Evolutionary conservation across 305 asterid genomes (phyloP).

Genomic region (Lippia alba): DNA sequence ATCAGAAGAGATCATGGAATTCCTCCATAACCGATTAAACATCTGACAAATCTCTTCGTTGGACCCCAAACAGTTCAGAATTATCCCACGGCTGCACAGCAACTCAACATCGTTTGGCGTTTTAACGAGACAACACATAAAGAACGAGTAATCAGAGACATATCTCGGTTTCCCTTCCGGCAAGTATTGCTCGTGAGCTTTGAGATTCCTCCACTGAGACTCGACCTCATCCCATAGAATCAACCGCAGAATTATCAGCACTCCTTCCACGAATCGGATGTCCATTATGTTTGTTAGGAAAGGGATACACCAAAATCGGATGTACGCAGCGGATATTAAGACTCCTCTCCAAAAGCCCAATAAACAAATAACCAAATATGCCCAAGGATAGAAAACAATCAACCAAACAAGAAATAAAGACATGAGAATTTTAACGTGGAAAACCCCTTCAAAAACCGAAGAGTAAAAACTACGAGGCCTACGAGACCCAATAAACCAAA

Average conservation of each 20-base stretch:
- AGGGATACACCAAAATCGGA: too few relatives aligned
- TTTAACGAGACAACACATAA: conserved; percentile 28
- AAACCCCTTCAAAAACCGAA: too few relatives aligned
- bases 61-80: conserved; percentile 22
- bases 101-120: conserved; percentile 24
- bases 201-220: conserved; percentile 23
- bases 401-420: too few relatives aligned
- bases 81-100: conserved; percentile 27
- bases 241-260: conserved; percentile 1
- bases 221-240: conserved; percentile 26
- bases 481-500: too few relatives aligned
- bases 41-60: conserved; percentile 14
- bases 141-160: conserved; percentile 7
- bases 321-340: too few relatives aligned
- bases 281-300: conserved; percentile 5
- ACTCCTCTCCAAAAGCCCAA: too few relatives aligned
- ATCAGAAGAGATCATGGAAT: neutral
- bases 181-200: conserved; percentile 21
- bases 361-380: too few relatives aligned
- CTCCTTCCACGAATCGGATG: conserved; percentile 6
- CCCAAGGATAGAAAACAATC: too few relatives aligned
- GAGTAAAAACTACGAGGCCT: too few relatives aligned
- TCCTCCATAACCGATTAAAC: conserved; percentile 26
- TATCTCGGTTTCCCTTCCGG: neutral
- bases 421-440: too few relatives aligned